Evolutionary conservation across 179 eudicot species (phyloP).

Genomic region (Silene noctiflora): DNA sequence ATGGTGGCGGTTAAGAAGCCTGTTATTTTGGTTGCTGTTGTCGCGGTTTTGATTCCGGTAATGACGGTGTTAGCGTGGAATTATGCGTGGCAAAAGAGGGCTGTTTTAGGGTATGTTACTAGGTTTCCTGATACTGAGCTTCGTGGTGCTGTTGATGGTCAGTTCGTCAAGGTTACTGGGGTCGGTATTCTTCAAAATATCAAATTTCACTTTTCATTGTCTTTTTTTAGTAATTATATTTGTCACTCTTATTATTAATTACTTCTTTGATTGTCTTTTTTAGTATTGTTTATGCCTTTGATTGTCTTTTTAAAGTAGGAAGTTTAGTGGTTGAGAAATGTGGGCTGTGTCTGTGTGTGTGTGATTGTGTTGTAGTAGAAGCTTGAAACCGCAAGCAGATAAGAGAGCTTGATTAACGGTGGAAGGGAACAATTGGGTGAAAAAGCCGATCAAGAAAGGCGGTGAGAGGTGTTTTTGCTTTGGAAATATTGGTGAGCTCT

Average conservation of each 20-base stretch:
- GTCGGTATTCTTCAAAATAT: conserved; percentile 24
- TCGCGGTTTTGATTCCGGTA: conserved; percentile 45
- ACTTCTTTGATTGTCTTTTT: too few species aligned
- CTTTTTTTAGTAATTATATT: not conserved
- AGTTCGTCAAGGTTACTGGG: conserved; percentile 97
- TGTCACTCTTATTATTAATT: not conserved
- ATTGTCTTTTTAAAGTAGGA: not conserved
- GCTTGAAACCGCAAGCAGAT: conserved; percentile 1
- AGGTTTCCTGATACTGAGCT: conserved; percentile 77
- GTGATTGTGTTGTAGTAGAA: not conserved
- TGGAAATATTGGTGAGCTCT: too few species aligned
- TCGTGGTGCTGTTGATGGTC: conserved; percentile 88
- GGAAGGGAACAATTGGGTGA: not conserved
- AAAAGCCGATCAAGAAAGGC: not conserved
- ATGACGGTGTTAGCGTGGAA: conserved; percentile 55
- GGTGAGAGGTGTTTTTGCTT: too few species aligned
- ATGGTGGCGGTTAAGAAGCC: conserved; percentile 74
- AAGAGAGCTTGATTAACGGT: not conserved
- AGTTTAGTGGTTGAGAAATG: not conserved
- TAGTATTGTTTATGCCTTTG: not conserved
- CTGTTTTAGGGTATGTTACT: conserved; percentile 49
- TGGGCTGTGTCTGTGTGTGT: not conserved
- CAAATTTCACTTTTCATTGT: not conserved
- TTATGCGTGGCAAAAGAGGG: conserved; percentile 54
- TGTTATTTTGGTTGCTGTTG: conserved; percentile 54